These are phyloP conservation scores for Gymnopilus junonius DNA, from an alignment of 768 basidiomycete genomes.

Conservation along the genomic window DNA sequence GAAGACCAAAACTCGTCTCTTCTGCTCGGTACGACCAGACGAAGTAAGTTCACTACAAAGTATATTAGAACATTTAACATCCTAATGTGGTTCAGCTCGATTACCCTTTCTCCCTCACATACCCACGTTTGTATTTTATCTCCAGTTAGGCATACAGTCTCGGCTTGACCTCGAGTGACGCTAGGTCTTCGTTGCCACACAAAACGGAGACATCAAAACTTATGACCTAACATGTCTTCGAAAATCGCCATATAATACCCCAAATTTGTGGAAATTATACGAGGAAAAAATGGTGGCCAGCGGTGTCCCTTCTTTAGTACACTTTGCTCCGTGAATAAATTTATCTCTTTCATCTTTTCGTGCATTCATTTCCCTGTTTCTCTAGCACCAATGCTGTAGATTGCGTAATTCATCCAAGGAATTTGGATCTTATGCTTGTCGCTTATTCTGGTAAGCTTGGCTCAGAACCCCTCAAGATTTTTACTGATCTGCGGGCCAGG, in stretches of 20 bases:
- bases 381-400: slow-evolving; percentile 60
- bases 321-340: slow-evolving; percentile 20
- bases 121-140: slow-evolving; percentile 56
- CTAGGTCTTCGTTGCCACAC: slow-evolving; percentile 52
- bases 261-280: slow-evolving; percentile 78
- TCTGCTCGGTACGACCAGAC: slow-evolving; percentile 53
- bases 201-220: slow-evolving; percentile 65
- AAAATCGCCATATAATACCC: slow-evolving; percentile 68
- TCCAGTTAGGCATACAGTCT: neutral
- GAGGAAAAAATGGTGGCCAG: slow-evolving; percentile 56
- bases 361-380: slow-evolving; percentile 3
- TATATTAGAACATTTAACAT: slow-evolving; percentile 6
- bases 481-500: slow-evolving; percentile 39
- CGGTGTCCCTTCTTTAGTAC: slow-evolving; percentile 39
- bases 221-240: slow-evolving; percentile 76
- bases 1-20: slow-evolving; percentile 54
- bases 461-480: neutral
- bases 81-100: slow-evolving; percentile 49
- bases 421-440: slow-evolving; percentile 72
- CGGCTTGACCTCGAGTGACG: slow-evolving; percentile 3
- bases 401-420: slow-evolving; percentile 68
- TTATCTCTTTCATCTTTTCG: neutral
- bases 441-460: slow-evolving; percentile 66
- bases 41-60: slow-evolving; percentile 39
- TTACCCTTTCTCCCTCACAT: slow-evolving; percentile 70